These are phyloP conservation scores for Mycena galericulata DNA, from an alignment of 768 basidiomycete species.

Conservation along the genomic window DNA sequence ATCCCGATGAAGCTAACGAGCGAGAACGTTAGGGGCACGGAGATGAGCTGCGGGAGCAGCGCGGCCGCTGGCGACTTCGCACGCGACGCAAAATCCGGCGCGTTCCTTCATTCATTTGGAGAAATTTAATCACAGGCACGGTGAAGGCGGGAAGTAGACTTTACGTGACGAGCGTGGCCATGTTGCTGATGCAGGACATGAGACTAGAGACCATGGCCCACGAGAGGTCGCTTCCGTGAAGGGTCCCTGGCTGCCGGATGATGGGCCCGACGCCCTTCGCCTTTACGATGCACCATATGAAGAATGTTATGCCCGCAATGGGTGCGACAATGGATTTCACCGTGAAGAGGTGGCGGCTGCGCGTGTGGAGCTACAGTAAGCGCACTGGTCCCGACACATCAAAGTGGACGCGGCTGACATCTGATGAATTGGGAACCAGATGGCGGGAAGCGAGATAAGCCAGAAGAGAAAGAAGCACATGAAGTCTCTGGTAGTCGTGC, in stretches of 20 bases:
- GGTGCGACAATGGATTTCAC: slow-evolving; percentile 82
- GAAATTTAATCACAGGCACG: slow-evolving; percentile 31
- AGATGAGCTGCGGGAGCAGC: slow-evolving; percentile 73
- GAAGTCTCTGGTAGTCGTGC: slow-evolving; percentile 81
- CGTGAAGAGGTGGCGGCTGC: slow-evolving; percentile 82
- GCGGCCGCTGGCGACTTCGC: slow-evolving; percentile 68
- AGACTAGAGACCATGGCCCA: slow-evolving; percentile 82
- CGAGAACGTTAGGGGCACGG: slow-evolving; percentile 80
- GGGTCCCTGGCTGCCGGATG: slow-evolving; percentile 68
- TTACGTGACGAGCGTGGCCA: slow-evolving; percentile 79
- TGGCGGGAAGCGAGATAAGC: slow-evolving; percentile 81
- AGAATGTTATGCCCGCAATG: slow-evolving; percentile 75
- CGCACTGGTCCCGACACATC: neutral
- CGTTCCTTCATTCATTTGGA: slow-evolving; percentile 60
- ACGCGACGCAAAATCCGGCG: slow-evolving; percentile 81
- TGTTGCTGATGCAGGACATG: slow-evolving; percentile 86
- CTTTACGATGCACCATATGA: slow-evolving; percentile 83
- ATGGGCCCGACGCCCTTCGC: slow-evolving; percentile 85
- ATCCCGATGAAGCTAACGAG: slow-evolving; percentile 85
- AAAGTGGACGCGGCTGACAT: slow-evolving; percentile 61
- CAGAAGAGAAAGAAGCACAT: slow-evolving; percentile 91
- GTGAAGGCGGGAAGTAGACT: slow-evolving; percentile 35
- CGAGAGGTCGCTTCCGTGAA: slow-evolving; percentile 75
- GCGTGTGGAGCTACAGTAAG: neutral
- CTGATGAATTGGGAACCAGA: slow-evolving; percentile 87